Base-by-base conservation (phyloP, 331 rosid genomes). In the Acacia concinna region DNA sequence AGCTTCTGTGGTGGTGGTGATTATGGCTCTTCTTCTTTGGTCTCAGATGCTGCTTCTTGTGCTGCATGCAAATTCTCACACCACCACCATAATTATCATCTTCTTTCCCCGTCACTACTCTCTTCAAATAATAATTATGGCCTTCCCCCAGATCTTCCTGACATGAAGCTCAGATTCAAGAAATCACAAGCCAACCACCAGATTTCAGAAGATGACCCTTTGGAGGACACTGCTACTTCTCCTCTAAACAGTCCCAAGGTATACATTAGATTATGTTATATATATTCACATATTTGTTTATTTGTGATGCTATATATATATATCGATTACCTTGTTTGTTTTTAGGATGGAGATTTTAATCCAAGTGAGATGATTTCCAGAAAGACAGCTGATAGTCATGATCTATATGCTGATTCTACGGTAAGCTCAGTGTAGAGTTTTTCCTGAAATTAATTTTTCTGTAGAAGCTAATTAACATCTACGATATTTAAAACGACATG, bases 191-290 rank as follows among this genome's bases (percentile, higher is more conserved):
- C 89, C 79, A 74, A 46, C 52, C 52, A 83, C 56, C 81, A 47
- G 20, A 70, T 90, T 66, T 88, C 81, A 13, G 60, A 79, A 10
- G 91, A 86, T 60, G 90, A 90, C 78, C 87, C 97, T 80, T 87
- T 95, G 78, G 99, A 93, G 74, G 99, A 95, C 76, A 95, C 99
- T 73, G 99, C 99, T 64, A 87, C 97, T 66, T 95, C 99, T 28
- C 98, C 97, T 4, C 88, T 89, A 49, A 95, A 82, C 66, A 95
- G 97, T 85, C 99, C 99, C 83, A 93, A 93, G 98, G 99, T 95
- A 52, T 30, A 2, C 21, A 5, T 4, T n/a, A 20, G 27, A n/a
- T 66, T 35, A 65, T 7, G 68, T 63, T 13, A 5, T 2, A 32
- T 13, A 5, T 2, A 32, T 60, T 71, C 51, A 35, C 4, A 25